These are phyloP conservation scores for Lepiota venenata DNA, from an alignment of 768 basidiomycete species.

Conservation along the genomic window DNA sequence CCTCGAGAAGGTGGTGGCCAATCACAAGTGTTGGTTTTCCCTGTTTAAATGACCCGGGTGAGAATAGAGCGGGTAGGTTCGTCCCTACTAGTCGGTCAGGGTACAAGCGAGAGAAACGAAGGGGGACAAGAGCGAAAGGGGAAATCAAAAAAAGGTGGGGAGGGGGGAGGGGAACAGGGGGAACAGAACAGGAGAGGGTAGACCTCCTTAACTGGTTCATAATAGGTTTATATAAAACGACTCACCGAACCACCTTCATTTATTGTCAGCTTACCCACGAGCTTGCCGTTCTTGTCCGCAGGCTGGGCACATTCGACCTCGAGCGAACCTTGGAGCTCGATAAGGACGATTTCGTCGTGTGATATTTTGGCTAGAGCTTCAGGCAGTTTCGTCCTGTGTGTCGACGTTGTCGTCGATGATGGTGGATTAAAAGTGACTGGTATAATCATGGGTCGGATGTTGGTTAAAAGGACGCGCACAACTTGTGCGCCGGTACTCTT, in stretches of 20 bases:
- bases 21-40: slow-evolving; percentile 77
- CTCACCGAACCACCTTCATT: slow-evolving; percentile 54
- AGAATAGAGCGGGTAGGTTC: not conserved
- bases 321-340: slow-evolving; percentile 86
- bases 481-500: too few relatives aligned
- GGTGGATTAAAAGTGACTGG: slow-evolving; percentile 46
- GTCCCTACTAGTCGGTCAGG: not conserved
- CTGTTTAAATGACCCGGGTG: slow-evolving; percentile 29
- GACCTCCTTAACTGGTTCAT: not conserved
- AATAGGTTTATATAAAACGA: slow-evolving; percentile 5
- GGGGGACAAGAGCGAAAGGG: too few relatives aligned
- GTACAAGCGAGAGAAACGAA: not conserved
- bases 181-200: too few relatives aligned
- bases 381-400: slow-evolving; percentile 47
- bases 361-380: slow-evolving; percentile 69
- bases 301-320: slow-evolving; percentile 56
- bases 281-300: slow-evolving; percentile 57
- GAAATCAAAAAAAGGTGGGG: not conserved
- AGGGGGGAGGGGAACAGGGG: not conserved
- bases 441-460: slow-evolving; percentile 52
- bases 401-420: slow-evolving; percentile 19
- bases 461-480: not conserved
- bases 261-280: slow-evolving; percentile 76
- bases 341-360: slow-evolving; percentile 73
- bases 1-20: slow-evolving; percentile 90